A percentile compares a stretch with the other conserved stretches of the same genome.
Conservation (phyloP, 169 alveolate species). For the Cryptosporidium sp. region DNA sequence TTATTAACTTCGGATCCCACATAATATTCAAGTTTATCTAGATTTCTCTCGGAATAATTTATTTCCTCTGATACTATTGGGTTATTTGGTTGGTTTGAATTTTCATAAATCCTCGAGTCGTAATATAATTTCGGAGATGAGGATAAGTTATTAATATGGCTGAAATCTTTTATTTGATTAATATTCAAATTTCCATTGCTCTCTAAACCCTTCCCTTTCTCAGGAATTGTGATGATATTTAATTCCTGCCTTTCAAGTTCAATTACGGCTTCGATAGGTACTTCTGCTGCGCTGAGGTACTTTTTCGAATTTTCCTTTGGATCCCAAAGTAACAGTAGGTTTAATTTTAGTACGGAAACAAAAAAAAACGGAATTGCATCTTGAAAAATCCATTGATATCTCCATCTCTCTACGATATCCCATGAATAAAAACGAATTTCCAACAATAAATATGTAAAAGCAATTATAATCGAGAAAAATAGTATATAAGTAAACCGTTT, state of each 20-base stretch:
- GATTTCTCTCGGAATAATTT: neutral
- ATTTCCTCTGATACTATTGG: neutral
- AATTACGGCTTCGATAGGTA: constrained; percentile 19
- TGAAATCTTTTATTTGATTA: neutral
- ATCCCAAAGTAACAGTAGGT: constrained; percentile 11
- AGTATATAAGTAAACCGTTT: constrained; percentile 15
- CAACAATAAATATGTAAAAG: constrained; percentile 8
- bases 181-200: neutral
- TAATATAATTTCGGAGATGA: neutral
- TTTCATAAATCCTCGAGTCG: neutral
- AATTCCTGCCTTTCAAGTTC: constrained; percentile 28
- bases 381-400: constrained; percentile 58
- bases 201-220: neutral
- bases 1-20: neutral
- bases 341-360: constrained; percentile 1
- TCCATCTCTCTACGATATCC: constrained; percentile 36
- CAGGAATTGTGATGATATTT: neutral
- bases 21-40: neutral
- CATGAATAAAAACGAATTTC: constrained; percentile 20
- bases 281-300: constrained; percentile 17
- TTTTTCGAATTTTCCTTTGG: constrained; percentile 47
- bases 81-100: neutral
- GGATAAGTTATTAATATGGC: neutral
- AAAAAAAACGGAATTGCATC: constrained; percentile 45
- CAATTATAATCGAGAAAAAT: neutral